A percentile compares a stretch with the other conserved stretches of the same genome.
phyloP scores from a whole-genome alignment of 1,284 basidiomycete species.

The Tilletia caries region DNA sequence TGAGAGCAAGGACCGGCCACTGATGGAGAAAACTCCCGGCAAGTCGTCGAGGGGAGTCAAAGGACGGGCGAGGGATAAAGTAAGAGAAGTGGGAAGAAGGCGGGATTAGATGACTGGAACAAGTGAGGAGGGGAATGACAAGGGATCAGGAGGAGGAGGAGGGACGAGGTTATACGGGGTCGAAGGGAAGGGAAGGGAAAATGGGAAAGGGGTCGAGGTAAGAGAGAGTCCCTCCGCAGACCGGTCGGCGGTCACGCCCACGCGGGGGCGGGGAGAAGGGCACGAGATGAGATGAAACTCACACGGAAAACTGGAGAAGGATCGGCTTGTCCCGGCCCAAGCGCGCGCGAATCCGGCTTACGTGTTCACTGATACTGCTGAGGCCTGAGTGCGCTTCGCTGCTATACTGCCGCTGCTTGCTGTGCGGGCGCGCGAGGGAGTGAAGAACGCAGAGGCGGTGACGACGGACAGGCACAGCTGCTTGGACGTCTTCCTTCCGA shows the following conservation, averaged over 20 bases:
- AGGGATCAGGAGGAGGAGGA: neutral
- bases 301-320: too few relatives aligned
- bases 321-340: too few relatives aligned
- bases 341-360: neutral
- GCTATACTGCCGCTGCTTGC: neutral
- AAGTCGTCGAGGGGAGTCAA: slow-evolving; percentile 5
- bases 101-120: neutral
- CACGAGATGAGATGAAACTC: too few relatives aligned
- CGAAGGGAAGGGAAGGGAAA: neutral
- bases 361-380: neutral
- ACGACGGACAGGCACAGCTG: too few relatives aligned
- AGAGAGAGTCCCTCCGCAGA: too few relatives aligned
- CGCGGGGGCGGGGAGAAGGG: too few relatives aligned
- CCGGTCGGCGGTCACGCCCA: too few relatives aligned
- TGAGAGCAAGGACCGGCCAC: too few relatives aligned
- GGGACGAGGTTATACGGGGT: too few relatives aligned
- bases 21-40: neutral
- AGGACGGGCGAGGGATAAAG: neutral
- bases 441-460: neutral
- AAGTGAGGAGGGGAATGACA: neutral
- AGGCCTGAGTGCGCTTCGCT: too few relatives aligned
- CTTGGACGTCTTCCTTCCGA: too few relatives aligned
- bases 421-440: neutral
- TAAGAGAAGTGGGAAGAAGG: neutral
- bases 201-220: neutral